A percentile compares a stretch with the other conserved stretches of the same genome.
Evolutionary conservation across 78 protist genomes (phyloP).

Genomic region (Dictyostelium capitatum): DNA sequence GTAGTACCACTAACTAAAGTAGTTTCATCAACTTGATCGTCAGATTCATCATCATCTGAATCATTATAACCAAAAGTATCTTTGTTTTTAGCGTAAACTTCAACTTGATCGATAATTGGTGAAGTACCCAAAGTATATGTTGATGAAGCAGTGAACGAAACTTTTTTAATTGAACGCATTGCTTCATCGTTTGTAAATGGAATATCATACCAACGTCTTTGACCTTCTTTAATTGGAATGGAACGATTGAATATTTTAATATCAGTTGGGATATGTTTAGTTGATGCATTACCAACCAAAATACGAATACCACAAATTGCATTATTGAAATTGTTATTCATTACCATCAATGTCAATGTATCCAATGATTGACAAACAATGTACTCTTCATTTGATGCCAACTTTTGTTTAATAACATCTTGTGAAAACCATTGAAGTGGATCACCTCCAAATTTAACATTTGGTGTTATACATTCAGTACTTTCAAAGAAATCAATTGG

Average conservation of each 20-base stretch:
- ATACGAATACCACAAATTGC: conserved; percentile 85
- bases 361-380: conserved; percentile 63
- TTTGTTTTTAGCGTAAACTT: conserved; percentile 76
- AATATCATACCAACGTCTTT: conserved; percentile 85
- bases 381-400: conserved; percentile 39
- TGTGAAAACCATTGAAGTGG: conserved; percentile 48
- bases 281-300: conserved; percentile 73
- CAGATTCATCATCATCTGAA: conserved; percentile 25
- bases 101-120: conserved; percentile 84
- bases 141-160: conserved; percentile 15
- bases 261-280: conserved; percentile 62
- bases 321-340: conserved; percentile 39
- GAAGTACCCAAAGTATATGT: conserved; percentile 12
- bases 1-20: background rate
- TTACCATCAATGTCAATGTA: conserved; percentile 7
- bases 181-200: conserved; percentile 83
- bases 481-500: conserved; percentile 87
- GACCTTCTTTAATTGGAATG: conserved; percentile 12
- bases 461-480: conserved; percentile 77
- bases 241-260: conserved; percentile 49
- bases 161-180: conserved; percentile 34
- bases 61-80: conserved; percentile 51
- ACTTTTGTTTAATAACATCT: conserved; percentile 51
- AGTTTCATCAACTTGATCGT: background rate
- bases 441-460: conserved; percentile 62